Evolutionary conservation across 2,329 filamentous ascomycete species (phyloP), one percentile per base, ranked within the genome.

Genomic region (Cytospora leucostoma): DNA sequence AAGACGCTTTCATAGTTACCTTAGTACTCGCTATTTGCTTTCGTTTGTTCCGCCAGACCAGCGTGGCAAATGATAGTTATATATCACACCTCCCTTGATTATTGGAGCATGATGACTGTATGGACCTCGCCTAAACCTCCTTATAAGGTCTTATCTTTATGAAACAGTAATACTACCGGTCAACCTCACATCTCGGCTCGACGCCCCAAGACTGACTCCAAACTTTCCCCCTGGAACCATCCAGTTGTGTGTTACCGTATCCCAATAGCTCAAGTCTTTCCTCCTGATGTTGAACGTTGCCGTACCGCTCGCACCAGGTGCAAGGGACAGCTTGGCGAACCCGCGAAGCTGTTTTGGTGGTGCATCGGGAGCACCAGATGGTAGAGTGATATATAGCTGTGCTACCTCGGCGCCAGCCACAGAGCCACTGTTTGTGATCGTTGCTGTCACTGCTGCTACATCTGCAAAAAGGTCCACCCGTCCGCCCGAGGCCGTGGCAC

Each of bases 241-340:
- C 89, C 89, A 92, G 59, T 87, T 80, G 74, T 90, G 85, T 47
- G 72, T 68, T 0, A 74, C 73, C 0, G 80, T 75, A 71, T 89
- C 84, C 88, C 88, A 90, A 62, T 87, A 82, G 68, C 85, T 88
- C 47, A 91, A 66, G 71, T 90, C 88, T 57, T 84, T 81, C 49
- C 84, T 78, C 40, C 79, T 82, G 37, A 91, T 71, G 15, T 77
- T 74, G 67, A 90, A 83, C 0, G 72, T 77, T 3, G 85, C 79
- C 1, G 74, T 80, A 40, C 77, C 73, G 3, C 74, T 79, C 60
- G 80, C 78, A 1, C 81, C 82, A 0, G 79, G 71, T 4, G 74
- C 75, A 19, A 90, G 71, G 17, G 71, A 71, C 7, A 87, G 76
- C 74, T 89, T 89, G 64, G 81, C 80, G 68, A 89, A 90, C 6